Conservation (phyloP, 2,329 filamentous ascomycete species). For the Akanthomyces lecanii region DNA sequence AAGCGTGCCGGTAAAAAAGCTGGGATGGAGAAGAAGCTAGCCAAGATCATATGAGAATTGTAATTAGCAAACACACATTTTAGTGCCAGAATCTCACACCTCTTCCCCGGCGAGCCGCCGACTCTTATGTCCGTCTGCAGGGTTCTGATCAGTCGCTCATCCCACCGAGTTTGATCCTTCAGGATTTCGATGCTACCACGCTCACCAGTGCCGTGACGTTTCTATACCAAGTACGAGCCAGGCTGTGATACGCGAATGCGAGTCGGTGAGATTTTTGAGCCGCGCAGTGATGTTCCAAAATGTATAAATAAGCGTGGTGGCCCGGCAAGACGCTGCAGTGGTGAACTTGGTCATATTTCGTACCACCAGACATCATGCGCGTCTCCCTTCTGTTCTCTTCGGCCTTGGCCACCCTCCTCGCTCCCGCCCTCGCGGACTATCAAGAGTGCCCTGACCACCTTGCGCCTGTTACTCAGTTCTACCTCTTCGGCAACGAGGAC, state of each 20-base stretch:
- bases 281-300: neutral
- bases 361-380: neutral
- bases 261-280: neutral
- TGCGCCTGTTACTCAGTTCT: slow-evolving; percentile 10
- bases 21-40: neutral
- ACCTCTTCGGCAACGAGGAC: neutral
- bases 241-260: neutral
- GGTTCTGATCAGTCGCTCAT: neutral
- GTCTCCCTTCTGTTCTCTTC: neutral
- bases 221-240: too few relatives aligned
- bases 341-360: neutral
- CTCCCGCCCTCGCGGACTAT: neutral
- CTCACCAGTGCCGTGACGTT: neutral
- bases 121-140: neutral
- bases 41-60: neutral
- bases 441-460: slow-evolving; percentile 5
- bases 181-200: slow-evolving; percentile 3
- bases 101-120: neutral
- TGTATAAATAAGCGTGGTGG: neutral
- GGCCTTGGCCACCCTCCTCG: slow-evolving; percentile 4
- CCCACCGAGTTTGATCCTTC: neutral
- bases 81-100: neutral
- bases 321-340: neutral
- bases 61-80: neutral
- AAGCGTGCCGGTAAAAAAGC: neutral